These are phyloP conservation scores for Paraglomus brasilianum DNA, from an alignment of 192 early-diverging fungal genomes.

Conservation along the genomic window DNA sequence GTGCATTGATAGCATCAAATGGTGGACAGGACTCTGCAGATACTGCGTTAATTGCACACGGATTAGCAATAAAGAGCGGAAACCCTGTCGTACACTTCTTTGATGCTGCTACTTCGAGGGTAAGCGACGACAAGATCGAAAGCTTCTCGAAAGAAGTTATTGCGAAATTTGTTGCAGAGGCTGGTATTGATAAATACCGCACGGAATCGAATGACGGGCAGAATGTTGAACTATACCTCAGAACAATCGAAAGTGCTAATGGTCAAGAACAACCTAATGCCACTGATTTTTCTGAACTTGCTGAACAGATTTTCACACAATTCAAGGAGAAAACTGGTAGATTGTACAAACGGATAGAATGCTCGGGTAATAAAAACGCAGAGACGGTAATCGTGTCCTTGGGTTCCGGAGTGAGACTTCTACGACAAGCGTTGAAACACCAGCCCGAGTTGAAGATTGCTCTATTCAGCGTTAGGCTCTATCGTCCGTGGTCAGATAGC, in stretches of 20 bases:
- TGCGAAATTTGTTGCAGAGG: slow-evolving; percentile 35
- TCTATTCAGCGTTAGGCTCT: slow-evolving; percentile 70
- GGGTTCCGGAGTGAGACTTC: slow-evolving; percentile 57
- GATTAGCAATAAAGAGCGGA: slow-evolving; percentile 59
- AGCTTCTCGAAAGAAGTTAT: slow-evolving; percentile 14
- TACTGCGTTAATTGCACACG: slow-evolving; percentile 76
- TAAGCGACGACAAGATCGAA: not conserved
- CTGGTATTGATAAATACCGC: slow-evolving; percentile 44
- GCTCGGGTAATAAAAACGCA: slow-evolving; percentile 65
- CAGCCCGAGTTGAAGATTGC: slow-evolving; percentile 51
- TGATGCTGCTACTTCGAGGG: slow-evolving; percentile 30
- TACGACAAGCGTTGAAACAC: slow-evolving; percentile 45
- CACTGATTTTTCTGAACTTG: slow-evolving; percentile 33
- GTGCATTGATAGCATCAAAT: slow-evolving; percentile 72
- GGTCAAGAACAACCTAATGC: not conserved
- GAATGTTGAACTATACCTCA: slow-evolving; percentile 29
- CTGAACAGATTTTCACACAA: slow-evolving; percentile 51
- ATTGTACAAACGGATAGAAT: slow-evolving; percentile 63
- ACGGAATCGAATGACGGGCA: slow-evolving; percentile 8
- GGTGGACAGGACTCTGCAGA: slow-evolving; percentile 81
- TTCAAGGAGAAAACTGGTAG: slow-evolving; percentile 61
- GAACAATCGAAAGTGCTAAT: not conserved
- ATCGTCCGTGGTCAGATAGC: slow-evolving; percentile 73
- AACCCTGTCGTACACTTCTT: slow-evolving; percentile 69
- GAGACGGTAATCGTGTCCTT: slow-evolving; percentile 75